A percentile compares a stretch with the other conserved stretches of the same genome.
These are phyloP conservation scores for Gypsophila paniculata DNA, from an alignment of 179 eudicot species.

Conservation along the genomic window DNA sequence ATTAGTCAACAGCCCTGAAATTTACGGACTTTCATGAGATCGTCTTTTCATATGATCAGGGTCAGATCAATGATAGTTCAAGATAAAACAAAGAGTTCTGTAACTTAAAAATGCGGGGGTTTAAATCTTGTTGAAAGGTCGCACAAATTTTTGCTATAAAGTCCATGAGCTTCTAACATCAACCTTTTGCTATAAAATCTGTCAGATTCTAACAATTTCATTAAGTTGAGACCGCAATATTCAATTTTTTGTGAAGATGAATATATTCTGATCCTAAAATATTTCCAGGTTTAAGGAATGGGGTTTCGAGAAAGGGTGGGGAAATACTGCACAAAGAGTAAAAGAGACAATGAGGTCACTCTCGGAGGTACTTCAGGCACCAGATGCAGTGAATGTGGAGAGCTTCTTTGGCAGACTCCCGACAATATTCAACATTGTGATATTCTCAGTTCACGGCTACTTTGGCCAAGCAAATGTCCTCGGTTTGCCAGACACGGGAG, in stretches of 20 bases:
- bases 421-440: constrained; percentile 66
- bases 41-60: neutral
- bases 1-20: constrained; percentile 1
- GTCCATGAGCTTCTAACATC: too few species aligned
- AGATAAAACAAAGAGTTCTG: too few species aligned
- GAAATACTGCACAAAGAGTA: constrained; percentile 58
- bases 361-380: constrained; percentile 81
- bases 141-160: too few species aligned
- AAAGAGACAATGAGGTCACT: constrained; percentile 59
- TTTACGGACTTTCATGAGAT: neutral
- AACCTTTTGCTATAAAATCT: too few species aligned
- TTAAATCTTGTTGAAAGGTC: neutral
- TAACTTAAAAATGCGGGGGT: neutral
- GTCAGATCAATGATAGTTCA: neutral
- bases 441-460: constrained; percentile 87
- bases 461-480: constrained; percentile 94
- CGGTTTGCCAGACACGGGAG: constrained; percentile 99
- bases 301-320: constrained; percentile 99
- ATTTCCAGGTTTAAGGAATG: constrained; percentile 65
- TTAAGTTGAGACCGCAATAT: neutral
- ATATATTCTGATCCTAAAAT: neutral
- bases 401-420: constrained; percentile 69
- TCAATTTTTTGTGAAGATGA: neutral
- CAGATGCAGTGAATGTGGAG: constrained; percentile 61
- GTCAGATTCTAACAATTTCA: neutral